Evolutionary conservation across 73 alveolate species (phyloP), one percentile per base, ranked within the genome.

Genomic region (Paramecium biaurelia): DNA sequence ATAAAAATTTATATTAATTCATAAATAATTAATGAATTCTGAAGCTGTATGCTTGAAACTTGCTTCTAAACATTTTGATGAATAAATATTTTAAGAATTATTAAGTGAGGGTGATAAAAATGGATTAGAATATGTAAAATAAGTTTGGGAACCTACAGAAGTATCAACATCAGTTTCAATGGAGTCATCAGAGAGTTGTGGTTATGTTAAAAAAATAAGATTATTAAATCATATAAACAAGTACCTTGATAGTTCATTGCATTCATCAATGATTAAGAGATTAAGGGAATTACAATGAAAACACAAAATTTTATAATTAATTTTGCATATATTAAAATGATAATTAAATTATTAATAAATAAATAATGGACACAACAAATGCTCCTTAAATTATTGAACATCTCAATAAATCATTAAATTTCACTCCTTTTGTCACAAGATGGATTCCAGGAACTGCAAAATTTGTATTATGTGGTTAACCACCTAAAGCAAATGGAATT

Each of bases 361-460:
- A 68, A 37, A 85, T 47, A 32, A 96, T 96, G 99, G 99, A 97
- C 96, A 94, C 99, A 57, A 97, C 98, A 34, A 97, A 96, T 85
- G 99, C 99, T 56, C 99, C 99, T 84, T 95, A 97, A 92, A 97
- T 97, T 56, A 96, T 98, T 10, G 99, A 97, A 92, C 99, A 95
- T 86, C 93, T 94, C 20, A 84, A 94, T 34, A 92, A 96, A 82
- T 85, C 98, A 34, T 84, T 97, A 79, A 94, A 93, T n/a, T 97
- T 96, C 92, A 97, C 99, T 45, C 99, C 99, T 1, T 97, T 97
- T 92, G 99, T 23, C 5, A 84, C 85, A 43, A 93, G 96, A 89
- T 98, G 99, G 99, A 96, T 98, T 38, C 99, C 99, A 12, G 90
- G 97, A 86, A 92, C 98, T 84, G 99, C 99, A 74, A 94, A 99